Conservation (phyloP, 1,284 basidiomycete species). For the Athelia psychrophila region DNA sequence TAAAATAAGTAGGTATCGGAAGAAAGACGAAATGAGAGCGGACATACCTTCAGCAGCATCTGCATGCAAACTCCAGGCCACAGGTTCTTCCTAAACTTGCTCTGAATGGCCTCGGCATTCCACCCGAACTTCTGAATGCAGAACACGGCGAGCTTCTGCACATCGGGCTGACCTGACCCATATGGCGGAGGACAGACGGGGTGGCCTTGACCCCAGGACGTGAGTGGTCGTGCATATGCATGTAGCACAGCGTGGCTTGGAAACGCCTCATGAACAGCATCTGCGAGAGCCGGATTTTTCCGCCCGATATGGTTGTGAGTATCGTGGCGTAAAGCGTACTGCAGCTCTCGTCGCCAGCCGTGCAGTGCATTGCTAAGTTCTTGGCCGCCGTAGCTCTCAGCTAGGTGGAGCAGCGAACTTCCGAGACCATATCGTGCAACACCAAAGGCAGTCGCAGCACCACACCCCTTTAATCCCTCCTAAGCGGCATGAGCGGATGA, state of each 20-base stretch:
- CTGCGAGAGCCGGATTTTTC: neutral
- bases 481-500: neutral
- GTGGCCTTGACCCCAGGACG: neutral
- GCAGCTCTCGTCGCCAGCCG: neutral
- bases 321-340: neutral
- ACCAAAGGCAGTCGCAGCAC: constrained; percentile 59
- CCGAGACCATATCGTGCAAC: constrained; percentile 73
- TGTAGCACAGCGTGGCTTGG: neutral
- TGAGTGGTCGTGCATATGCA: neutral
- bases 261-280: neutral
- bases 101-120: neutral
- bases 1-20: too few relatives aligned
- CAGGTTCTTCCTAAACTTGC: neutral
- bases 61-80: neutral
- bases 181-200: neutral
- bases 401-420: constrained; percentile 60
- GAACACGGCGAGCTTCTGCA: neutral
- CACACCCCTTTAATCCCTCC: constrained; percentile 64
- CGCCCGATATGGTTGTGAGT: neutral
- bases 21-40: too few relatives aligned
- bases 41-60: too few relatives aligned
- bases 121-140: neutral
- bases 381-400: constrained; percentile 26
- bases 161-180: neutral
- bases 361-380: neutral